phyloP scores from a whole-genome alignment of 2,329 filamentous ascomycete species.

The Apiospora phragmitis region DNA sequence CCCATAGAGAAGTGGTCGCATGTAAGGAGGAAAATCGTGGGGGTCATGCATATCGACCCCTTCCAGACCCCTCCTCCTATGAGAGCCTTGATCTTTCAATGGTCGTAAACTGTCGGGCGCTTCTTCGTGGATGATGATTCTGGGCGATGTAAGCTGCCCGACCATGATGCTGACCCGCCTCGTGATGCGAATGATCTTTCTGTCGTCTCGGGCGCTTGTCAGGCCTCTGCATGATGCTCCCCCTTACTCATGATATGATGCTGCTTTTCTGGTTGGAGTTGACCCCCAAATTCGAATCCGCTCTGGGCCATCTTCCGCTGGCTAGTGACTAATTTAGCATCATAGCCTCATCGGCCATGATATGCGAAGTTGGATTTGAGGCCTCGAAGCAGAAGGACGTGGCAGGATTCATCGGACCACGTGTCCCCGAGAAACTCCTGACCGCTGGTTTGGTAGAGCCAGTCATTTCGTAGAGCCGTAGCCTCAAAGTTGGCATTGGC shows the following conservation, averaged over 20 bases:
- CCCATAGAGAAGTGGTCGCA: background rate
- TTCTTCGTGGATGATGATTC: background rate
- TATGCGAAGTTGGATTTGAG: background rate
- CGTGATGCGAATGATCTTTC: background rate
- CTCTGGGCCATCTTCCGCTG: background rate
- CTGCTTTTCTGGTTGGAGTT: background rate
- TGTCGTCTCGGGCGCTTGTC: background rate
- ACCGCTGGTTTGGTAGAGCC: background rate
- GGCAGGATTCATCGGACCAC: background rate
- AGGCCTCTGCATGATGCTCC: background rate
- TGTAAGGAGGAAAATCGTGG: constrained; percentile 1
- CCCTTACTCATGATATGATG: background rate
- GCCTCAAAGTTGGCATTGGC: background rate
- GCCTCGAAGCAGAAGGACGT: background rate
- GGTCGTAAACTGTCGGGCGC: background rate
- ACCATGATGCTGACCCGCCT: background rate
- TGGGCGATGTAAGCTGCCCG: background rate
- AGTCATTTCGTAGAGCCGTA: background rate
- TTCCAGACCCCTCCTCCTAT: background rate
- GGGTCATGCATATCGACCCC: background rate
- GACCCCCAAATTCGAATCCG: background rate
- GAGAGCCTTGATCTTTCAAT: background rate
- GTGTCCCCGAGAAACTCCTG: background rate
- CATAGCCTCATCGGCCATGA: background rate
- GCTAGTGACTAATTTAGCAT: background rate